A percentile compares a stretch with the other conserved stretches of the same genome.
Conservation (phyloP, 2,329 filamentous ascomycete species). For the Cordyceps farinosa region DNA sequence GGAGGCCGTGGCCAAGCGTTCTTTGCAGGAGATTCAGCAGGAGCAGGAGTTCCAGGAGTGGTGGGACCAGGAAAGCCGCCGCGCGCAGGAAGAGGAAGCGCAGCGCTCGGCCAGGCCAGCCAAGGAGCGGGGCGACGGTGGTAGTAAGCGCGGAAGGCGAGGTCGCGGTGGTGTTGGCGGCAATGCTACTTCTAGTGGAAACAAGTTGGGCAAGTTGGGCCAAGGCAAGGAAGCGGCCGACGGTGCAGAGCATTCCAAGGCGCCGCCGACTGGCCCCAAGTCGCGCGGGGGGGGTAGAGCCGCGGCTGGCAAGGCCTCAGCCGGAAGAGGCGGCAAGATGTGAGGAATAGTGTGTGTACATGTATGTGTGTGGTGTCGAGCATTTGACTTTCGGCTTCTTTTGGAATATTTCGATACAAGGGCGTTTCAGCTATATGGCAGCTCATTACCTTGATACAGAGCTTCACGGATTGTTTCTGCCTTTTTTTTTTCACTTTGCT, state of each 20-base stretch:
- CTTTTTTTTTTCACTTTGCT: not conserved
- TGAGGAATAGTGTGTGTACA: not conserved
- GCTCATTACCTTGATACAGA: not conserved
- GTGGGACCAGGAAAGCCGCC: slow-evolving; percentile 83
- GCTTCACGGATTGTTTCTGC: not conserved
- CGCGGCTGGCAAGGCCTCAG: not conserved
- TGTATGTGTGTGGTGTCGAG: not conserved
- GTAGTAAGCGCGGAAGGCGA: slow-evolving; percentile 29
- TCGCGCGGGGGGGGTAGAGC: not conserved
- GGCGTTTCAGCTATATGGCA: not conserved
- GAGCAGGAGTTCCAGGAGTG: slow-evolving; percentile 96
- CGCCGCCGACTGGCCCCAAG: not conserved
- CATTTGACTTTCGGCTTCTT: not conserved
- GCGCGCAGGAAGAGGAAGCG: slow-evolving; percentile 63
- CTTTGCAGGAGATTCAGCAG: slow-evolving; percentile 89
- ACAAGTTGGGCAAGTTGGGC: not conserved
- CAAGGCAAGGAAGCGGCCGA: slow-evolving; percentile 7
- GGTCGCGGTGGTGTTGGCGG: slow-evolving; percentile 23
- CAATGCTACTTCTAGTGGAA: not conserved
- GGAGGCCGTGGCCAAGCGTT: slow-evolving; percentile 83
- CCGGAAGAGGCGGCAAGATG: slow-evolving; percentile 3
- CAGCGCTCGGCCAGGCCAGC: slow-evolving; percentile 40
- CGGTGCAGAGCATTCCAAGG: not conserved
- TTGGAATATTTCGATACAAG: not conserved
- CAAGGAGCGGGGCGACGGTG: slow-evolving; percentile 35